Conservation (phyloP, 1,139 yeast species). For the Suhomyces panamericanus region DNA sequence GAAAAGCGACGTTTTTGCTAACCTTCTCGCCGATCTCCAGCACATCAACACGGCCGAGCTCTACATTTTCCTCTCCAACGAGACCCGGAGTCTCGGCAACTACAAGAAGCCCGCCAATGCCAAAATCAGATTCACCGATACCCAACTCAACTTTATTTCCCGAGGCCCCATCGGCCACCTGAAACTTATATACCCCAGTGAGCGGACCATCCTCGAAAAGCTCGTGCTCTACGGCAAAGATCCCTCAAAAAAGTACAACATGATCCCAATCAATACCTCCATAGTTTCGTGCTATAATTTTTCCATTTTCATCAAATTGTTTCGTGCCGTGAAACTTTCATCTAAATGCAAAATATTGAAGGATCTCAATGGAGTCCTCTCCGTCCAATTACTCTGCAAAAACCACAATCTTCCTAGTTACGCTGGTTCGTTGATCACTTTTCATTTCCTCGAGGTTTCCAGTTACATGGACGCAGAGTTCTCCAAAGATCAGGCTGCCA, state of each 20-base stretch:
- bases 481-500: constrained; percentile 3
- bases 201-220: constrained; percentile 58
- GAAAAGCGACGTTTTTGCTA: constrained; percentile 62
- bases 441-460: constrained; percentile 54
- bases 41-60: constrained; percentile 64
- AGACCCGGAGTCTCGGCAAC: constrained; percentile 14
- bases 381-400: constrained; percentile 46
- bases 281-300: constrained; percentile 52
- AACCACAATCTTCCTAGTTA: constrained; percentile 35
- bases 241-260: constrained; percentile 10
- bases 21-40: constrained; percentile 65
- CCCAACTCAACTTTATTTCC: constrained; percentile 56
- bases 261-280: constrained; percentile 25
- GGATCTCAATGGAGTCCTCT: constrained; percentile 56
- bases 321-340: constrained; percentile 56
- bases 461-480: constrained; percentile 21
- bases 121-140: constrained; percentile 20
- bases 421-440: constrained; percentile 63
- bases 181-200: constrained; percentile 67
- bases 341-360: constrained; percentile 60
- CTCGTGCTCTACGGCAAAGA: constrained; percentile 23
- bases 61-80: constrained; percentile 45
- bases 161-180: constrained; percentile 69
- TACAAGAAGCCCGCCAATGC: constrained; percentile 7
- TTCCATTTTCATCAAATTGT: constrained; percentile 50